Evolutionary conservation across 169 alveolate species (phyloP).

Genomic region (Plasmodium blacklocki): DNA sequence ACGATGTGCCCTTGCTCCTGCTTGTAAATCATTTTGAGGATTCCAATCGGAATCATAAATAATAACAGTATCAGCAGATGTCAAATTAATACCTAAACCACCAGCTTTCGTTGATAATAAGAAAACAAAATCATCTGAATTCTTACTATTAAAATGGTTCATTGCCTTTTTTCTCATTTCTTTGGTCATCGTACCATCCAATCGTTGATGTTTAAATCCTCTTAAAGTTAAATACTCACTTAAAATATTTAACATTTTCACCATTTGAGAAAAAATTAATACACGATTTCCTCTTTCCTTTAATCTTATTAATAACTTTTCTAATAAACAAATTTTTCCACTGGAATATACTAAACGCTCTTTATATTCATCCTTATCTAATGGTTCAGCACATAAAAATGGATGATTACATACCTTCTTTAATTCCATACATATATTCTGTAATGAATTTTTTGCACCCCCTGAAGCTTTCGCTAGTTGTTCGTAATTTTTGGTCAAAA

Average conservation of each 20-base stretch:
- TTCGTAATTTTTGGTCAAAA: conserved; percentile 91
- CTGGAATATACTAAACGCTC: conserved; percentile 91
- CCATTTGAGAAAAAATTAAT: conserved; percentile 97
- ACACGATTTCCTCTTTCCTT: conserved; percentile 95
- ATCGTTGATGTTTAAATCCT: conserved; percentile 96
- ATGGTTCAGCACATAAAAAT: conserved; percentile 95
- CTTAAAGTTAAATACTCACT: conserved; percentile 96
- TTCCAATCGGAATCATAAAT: conserved; percentile 98
- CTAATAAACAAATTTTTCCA: conserved; percentile 96
- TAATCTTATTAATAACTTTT: conserved; percentile 92
- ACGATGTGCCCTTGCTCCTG: conserved; percentile 99
- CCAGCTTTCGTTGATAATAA: conserved; percentile 99
- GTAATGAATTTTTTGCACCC: conserved; percentile 91
- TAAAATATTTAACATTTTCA: conserved; percentile 96
- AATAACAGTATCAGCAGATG: conserved; percentile 97
- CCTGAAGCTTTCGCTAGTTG: conserved; percentile 91
- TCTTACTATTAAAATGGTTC: conserved; percentile 95
- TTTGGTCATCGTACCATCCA: conserved; percentile 98
- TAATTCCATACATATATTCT: conserved; percentile 96
- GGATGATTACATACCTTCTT: conserved; percentile 99
- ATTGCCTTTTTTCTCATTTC: conserved; percentile 97
- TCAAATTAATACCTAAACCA: conserved; percentile 96
- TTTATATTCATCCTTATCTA: conserved; percentile 87
- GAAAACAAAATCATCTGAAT: conserved; percentile 95
- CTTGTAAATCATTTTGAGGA: conserved; percentile 99